Evolutionary conservation across 2,329 filamentous ascomycete genomes (phyloP), one percentile per base, ranked within the genome.

Genomic region (Trichoderma sp.): DNA sequence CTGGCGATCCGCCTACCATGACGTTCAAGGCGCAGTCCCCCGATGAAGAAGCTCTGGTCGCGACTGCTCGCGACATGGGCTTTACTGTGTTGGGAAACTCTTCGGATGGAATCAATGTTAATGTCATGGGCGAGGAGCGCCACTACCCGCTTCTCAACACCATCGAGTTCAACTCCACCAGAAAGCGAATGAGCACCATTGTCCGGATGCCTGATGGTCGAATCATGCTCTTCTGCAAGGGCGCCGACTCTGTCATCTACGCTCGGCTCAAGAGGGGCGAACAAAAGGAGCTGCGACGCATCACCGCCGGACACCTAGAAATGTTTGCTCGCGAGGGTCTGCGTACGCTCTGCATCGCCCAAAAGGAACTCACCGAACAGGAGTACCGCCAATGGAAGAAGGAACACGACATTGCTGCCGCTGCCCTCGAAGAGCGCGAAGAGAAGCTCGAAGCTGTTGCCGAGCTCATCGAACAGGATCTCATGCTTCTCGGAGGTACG

Each of bases 101-200:
- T 2, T 84, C 87, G 44, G 91, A 96, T 68, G 91, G 92, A 60
- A 90, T 99, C 68, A 87, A 91, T 60, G 74, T 99, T 63, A 97
- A 97, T 69, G 84, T 96, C 7, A 85, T 96, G 80, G 96, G 95
- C 56, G 85, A 93, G 72, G 93, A 98, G 70, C 85, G 88, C 54
- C 88, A 90, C 67, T 99, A 95, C 75, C 89, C 88, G 17, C 90
- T 99, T 39, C 85, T 99, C 55, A 98, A 97, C 77, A 97, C 91
- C 1, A 89, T 99, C 44, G 95, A 99, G 75, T 99, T 99, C 82
- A 98, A 98, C 76, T 98, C 94, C 0, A 93, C 90, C 50, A 87
- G 95, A 72, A 99, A 99, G 80, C 88, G 95, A 70, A 99, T 99
- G 95, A 98, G 93, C 78, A 92, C 93, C 2, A 97, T 99, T 70